Percentiles rank a stretch among this genome's conserved stretches.
Evolutionary conservation across 2,329 filamentous ascomycete genomes (phyloP).

Genomic region (Claviceps cyperi): DNA sequence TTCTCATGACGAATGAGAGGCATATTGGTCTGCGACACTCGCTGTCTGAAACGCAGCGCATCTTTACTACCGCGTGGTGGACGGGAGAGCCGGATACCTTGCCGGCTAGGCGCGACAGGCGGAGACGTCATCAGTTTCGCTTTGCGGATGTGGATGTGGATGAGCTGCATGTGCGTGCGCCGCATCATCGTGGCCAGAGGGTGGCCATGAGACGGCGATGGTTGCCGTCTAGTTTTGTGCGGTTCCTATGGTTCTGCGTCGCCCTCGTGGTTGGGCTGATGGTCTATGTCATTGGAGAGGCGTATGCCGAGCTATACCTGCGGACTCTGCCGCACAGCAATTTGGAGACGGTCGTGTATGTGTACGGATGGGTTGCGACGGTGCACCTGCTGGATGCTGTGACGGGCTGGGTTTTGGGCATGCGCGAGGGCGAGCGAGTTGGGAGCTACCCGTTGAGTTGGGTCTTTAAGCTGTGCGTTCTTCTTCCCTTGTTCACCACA

Average conservation of each 20-base stretch:
- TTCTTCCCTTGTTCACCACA: neutral
- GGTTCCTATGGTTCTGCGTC: conserved; percentile 56
- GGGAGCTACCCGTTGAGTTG: conserved; percentile 57
- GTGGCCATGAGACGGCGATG: conserved; percentile 36
- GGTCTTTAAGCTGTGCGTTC: conserved; percentile 52
- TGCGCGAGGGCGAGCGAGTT: conserved; percentile 49
- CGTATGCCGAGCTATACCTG: conserved; percentile 54
- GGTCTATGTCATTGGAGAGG: conserved; percentile 53
- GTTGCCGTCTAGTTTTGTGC: conserved; percentile 52
- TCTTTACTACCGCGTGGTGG: conserved; percentile 54
- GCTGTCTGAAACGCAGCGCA: conserved; percentile 51
- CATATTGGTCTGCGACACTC: conserved; percentile 46
- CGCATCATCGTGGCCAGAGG: conserved; percentile 13
- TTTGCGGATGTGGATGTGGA: conserved; percentile 25
- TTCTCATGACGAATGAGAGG: conserved; percentile 48
- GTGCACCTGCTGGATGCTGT: conserved; percentile 50
- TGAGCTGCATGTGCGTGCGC: conserved; percentile 12
- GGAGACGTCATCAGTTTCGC: conserved; percentile 12
- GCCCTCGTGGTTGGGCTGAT: conserved; percentile 48
- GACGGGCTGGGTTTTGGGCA: conserved; percentile 53
- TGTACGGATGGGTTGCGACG: conserved; percentile 55
- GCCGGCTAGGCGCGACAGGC: conserved; percentile 23
- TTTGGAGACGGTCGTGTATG: conserved; percentile 52
- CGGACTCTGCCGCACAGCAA: conserved; percentile 52
- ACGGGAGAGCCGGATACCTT: conserved; percentile 39